A percentile compares a stretch with the other conserved stretches of the same genome.
phyloP scores from a whole-genome alignment of 2,329 filamentous ascomycete species.

The Cordyceps fumosorosea region DNA sequence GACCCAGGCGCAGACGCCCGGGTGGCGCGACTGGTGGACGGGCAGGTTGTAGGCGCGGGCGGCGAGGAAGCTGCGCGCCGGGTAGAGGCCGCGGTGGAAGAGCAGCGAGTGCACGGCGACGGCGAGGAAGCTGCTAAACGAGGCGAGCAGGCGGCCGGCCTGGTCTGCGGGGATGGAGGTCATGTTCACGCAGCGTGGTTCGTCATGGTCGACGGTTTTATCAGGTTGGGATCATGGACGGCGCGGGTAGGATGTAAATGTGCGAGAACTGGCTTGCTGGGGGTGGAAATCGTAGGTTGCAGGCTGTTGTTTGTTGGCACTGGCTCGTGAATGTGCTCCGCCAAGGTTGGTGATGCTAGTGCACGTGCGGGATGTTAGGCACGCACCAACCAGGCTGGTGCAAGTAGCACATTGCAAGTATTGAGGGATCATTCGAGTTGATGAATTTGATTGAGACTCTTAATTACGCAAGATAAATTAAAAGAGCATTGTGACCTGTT shows the following conservation, averaged over 20 bases:
- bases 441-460: too few species aligned
- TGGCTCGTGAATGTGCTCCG: slow-evolving; percentile 1
- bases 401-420: not conserved
- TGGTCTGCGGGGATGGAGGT: slow-evolving; percentile 28
- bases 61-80: slow-evolving; percentile 67
- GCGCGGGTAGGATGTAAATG: not conserved
- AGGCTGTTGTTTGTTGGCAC: too few species aligned
- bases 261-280: not conserved
- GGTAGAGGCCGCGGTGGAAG: slow-evolving; percentile 76
- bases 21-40: slow-evolving; percentile 80
- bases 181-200: not conserved
- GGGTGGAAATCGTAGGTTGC: not conserved
- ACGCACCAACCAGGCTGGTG: not conserved
- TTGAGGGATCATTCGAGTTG: too few species aligned
- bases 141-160: slow-evolving; percentile 54
- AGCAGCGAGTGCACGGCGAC: slow-evolving; percentile 81
- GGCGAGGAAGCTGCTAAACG: slow-evolving; percentile 74
- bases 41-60: slow-evolving; percentile 77
- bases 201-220: not conserved
- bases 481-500: too few species aligned
- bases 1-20: slow-evolving; percentile 80
- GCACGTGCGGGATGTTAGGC: not conserved
- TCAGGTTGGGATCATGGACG: not conserved
- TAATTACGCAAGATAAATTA: too few species aligned
- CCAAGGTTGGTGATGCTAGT: slow-evolving; percentile 7